Base-by-base conservation (phyloP, 768 basidiomycete species). In the Strobilomyces echinocephalus region DNA sequence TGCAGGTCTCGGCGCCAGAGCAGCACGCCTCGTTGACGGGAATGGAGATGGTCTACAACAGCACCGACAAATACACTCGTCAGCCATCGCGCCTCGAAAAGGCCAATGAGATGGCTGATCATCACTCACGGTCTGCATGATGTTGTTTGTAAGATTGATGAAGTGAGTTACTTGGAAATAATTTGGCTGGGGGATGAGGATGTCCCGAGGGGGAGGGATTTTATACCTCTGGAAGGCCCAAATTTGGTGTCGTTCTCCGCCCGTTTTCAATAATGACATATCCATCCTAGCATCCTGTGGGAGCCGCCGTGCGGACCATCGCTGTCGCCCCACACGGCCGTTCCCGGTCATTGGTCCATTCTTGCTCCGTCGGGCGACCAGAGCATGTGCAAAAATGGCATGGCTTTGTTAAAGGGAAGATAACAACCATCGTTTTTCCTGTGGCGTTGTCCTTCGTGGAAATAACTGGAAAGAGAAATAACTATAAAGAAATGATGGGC, bases 11-110 rank as follows among this genome's bases (percentile, higher is more conserved):
- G 34, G 42, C 9, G 18, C 46, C 14, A 21, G 46, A 43, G 48
- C 63, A 64, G 57, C 63, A 63, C 28, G 63, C 55, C 39, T 62
- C 49, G 55, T 64, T 56, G 14, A 62, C 57, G 21, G 49, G 63
- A 46, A 52, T 40, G 15, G 60, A 36, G 46, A 34, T 15, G 34
- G 12, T 12, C 34, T 34, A 3, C 34, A 34, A 34, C 34, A 34
- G 11, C 34, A 14, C 5, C 34, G 34, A 18, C 34, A 2, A 34
- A 34, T n/a, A n/a, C n/a, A n/a, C n/a, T n/a, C n/a, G n/a, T n/a
- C n/a, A n/a, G n/a, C n/a, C n/a, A n/a, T n/a, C n/a, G n/a, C n/a
- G n/a, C n/a, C n/a, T n/a, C n/a, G n/a, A n/a, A n/a, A n/a, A n/a
- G n/a, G n/a, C n/a, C n/a, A n/a, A n/a, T n/a, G n/a, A n/a, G n/a